A percentile compares a stretch with the other conserved stretches of the same genome.
These are phyloP conservation scores for Carallia pectinifolia DNA, from an alignment of 345 rosid genomes.

Conservation along the genomic window DNA sequence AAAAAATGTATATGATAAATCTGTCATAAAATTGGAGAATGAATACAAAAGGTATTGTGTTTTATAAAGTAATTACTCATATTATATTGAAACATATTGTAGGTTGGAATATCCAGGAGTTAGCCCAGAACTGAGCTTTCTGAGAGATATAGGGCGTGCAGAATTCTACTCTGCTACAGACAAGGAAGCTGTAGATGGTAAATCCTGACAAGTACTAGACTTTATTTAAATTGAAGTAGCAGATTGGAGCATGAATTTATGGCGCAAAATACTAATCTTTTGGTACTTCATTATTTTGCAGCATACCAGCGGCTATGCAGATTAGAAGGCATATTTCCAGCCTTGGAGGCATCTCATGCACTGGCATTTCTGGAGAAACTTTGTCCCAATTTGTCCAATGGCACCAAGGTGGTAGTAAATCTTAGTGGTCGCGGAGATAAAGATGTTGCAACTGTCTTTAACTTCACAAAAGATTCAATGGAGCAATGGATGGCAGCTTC, in stretches of 20 bases:
- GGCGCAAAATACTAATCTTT: no score
- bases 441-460: conserved; percentile 34
- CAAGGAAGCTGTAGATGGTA: conserved; percentile 74
- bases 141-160: conserved; percentile 65
- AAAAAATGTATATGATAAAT: background rate
- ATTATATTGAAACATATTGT: background rate
- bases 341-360: conserved; percentile 77
- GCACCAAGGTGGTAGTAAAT: conserved; percentile 62
- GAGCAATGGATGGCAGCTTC: background rate
- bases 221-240: background rate
- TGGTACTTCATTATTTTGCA: conserved; percentile 15
- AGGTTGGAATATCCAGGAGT: conserved; percentile 86
- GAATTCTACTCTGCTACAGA: conserved; percentile 70
- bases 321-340: conserved; percentile 80
- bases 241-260: no score
- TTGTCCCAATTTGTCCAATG: conserved; percentile 50
- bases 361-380: conserved; percentile 70
- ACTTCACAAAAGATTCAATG: background rate
- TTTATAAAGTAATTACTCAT: no score
- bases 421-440: conserved; percentile 80
- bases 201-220: background rate
- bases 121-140: conserved; percentile 72
- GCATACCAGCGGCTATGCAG: conserved; percentile 49
- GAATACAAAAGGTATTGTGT: no score
- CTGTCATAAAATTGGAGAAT: background rate